Evolutionary conservation across 441 rosid species (phyloP).

Genomic region (Erodium trifolium): DNA sequence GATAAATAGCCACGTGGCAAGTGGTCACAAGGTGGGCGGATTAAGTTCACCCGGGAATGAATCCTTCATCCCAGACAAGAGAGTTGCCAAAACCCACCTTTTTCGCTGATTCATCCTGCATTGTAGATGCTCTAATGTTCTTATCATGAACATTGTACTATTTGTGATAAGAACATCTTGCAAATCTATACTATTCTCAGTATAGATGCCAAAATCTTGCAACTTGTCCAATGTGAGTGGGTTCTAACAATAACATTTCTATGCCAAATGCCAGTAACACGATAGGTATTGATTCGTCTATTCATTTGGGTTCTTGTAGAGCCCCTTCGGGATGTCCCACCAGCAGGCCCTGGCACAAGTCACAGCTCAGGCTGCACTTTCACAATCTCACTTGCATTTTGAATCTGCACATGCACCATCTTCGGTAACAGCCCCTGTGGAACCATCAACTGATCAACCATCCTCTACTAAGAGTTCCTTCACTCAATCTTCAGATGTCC

Average conservation of each 20-base stretch:
- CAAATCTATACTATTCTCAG: no score
- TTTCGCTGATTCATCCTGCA: neutral
- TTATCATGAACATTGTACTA: no score
- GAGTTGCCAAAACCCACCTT: no score
- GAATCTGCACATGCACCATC: neutral
- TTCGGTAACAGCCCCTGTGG: neutral
- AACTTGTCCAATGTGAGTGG: no score
- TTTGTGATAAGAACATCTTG: no score
- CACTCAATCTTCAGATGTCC: constrained; percentile 24
- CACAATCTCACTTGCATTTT: neutral
- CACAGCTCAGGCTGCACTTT: constrained; percentile 23
- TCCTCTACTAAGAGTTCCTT: constrained; percentile 26
- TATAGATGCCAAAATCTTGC: no score
- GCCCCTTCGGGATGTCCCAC: constrained; percentile 58
- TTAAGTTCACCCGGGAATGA: no score
- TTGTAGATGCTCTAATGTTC: no score
- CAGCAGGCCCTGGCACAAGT: constrained; percentile 42
- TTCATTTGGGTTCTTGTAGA: constrained; percentile 43
- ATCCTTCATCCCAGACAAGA: no score
- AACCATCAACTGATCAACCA: neutral
- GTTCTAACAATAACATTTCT: neutral
- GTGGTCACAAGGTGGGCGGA: no score
- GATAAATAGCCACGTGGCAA: no score
- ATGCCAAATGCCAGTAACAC: neutral
- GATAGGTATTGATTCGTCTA: constrained; percentile 17